Conservation (phyloP, 208 protist genomes). For the Trypanosoma congolense region DNA sequence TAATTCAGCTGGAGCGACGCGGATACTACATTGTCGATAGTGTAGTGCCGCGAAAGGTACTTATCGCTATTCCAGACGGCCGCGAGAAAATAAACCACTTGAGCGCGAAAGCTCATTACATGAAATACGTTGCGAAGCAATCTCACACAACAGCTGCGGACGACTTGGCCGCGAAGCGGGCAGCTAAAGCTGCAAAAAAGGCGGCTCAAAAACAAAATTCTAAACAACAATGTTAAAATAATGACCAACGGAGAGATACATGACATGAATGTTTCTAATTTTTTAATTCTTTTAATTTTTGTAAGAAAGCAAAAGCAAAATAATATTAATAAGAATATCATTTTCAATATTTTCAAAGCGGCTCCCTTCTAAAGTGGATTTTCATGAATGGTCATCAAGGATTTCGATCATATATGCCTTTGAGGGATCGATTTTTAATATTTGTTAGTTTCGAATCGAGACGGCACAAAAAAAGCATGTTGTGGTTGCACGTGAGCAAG, state of each 20-base stretch:
- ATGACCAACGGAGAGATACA: neutral
- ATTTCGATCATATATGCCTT: too few species aligned
- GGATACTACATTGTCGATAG: constrained; percentile 97
- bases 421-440: too few species aligned
- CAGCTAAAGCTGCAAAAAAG: constrained; percentile 87
- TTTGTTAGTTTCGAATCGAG: too few species aligned
- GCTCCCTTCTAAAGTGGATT: too few species aligned
- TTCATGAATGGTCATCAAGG: too few species aligned
- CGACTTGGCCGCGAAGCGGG: constrained; percentile 75
- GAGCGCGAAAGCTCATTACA: constrained; percentile 84
- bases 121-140: constrained; percentile 55
- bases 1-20: constrained; percentile 95
- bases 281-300: too few species aligned
- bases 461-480: too few species aligned
- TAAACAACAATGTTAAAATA: constrained; percentile 19
- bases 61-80: constrained; percentile 85
- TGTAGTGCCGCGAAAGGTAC: constrained; percentile 41
- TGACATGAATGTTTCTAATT: too few species aligned
- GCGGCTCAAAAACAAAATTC: constrained; percentile 64
- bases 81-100: constrained; percentile 90
- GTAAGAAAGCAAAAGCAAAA: too few species aligned
- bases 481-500: too few species aligned
- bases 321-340: too few species aligned
- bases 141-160: constrained; percentile 64
- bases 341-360: too few species aligned